Evolutionary conservation across 257 asterid genomes (phyloP), one percentile per base, ranked within the genome.

Genomic region (Ocimum tenuiflorum): DNA sequence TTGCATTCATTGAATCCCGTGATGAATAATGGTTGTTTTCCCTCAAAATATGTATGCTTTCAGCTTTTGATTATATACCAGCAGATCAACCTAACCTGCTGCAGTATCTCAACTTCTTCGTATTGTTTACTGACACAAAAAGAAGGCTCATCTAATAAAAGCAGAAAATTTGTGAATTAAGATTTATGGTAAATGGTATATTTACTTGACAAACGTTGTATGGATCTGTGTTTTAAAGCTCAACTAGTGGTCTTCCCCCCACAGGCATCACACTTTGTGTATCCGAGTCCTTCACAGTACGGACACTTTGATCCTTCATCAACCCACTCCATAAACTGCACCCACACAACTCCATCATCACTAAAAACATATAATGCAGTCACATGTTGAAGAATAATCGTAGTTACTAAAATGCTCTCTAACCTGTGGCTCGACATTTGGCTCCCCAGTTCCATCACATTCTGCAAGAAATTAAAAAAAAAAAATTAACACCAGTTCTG

Each of bases 371-470:
- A 41, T 41, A 47, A 42, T 33, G 7, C 20, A 38, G 11, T 31
- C 17, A 51, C 6, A 49, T 35, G 15, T 13, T 8, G 10, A 24
- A 10, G n/a, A 15, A 29, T 14, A 8, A 7, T 24, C 42, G 15
- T 19, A 49, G 15, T 19, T 56, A 33, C 7, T 35, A 15, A 63
- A 59, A 20, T 13, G 18, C 14, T 31, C 6, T 45, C 88, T 73
- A 41, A 89, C 99, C 99, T 89, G 99, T 70, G 75, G 78, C 77
- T 92, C 99, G 45, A 92, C 65, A 57, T 94, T 94, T 49, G 97
- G 97, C 82, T 94, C 99, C 24, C 99, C 97, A 56, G 91, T 87
- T 63, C 99, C 99, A 64, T 92, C 97, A 70, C 99, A 92, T 75
- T 92, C 99, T 92, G 89, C 79, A 77, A 29, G 63, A 47, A 59